These are phyloP conservation scores for Sporobolomyces phaffii DNA, from an alignment of 768 basidiomycete species.

Conservation along the genomic window DNA sequence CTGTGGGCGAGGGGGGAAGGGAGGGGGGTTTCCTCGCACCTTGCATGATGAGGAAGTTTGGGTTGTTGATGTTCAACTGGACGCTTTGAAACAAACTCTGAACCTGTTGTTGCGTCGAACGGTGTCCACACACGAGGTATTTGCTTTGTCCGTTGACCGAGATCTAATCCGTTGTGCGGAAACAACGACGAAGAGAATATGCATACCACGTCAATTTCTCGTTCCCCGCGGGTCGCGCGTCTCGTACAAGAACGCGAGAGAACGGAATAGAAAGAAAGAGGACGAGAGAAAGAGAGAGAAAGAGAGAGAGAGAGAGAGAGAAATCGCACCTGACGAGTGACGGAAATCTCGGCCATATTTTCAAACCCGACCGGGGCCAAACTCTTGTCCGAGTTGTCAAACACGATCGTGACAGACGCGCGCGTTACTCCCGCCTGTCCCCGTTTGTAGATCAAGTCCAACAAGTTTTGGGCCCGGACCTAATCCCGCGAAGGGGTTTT, in stretches of 20 bases:
- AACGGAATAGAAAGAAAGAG: no score
- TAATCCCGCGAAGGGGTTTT: slow-evolving; percentile 48
- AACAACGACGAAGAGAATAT: no score
- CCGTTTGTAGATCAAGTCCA: slow-evolving; percentile 97
- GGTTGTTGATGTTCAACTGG: slow-evolving; percentile 98
- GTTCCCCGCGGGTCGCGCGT: no score
- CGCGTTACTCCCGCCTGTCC: slow-evolving; percentile 95
- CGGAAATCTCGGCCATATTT: slow-evolving; percentile 79
- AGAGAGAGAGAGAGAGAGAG: no score
- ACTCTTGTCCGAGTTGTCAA: slow-evolving; percentile 86
- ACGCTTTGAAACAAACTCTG: slow-evolving; percentile 93
- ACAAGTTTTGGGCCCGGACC: slow-evolving; percentile 93
- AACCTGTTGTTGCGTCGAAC: slow-evolving; percentile 71
- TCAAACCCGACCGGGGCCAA: slow-evolving; percentile 79
- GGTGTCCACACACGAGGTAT: slow-evolving; percentile 93
- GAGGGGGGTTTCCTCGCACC: slow-evolving; percentile 48
- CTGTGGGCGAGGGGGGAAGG: no score
- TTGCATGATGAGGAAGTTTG: slow-evolving; percentile 99
- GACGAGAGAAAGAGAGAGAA: no score
- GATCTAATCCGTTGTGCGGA: slow-evolving; percentile 65
- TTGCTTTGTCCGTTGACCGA: slow-evolving; percentile 88
- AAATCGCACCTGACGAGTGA: slow-evolving; percentile 79
- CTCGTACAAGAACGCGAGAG: neutral
- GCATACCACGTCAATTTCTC: no score
- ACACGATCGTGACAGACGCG: slow-evolving; percentile 96